Evolutionary conservation across 306 rosid species (phyloP), one percentile per base, ranked within the genome.

Genomic region (Elaeagnus macrophylla): DNA sequence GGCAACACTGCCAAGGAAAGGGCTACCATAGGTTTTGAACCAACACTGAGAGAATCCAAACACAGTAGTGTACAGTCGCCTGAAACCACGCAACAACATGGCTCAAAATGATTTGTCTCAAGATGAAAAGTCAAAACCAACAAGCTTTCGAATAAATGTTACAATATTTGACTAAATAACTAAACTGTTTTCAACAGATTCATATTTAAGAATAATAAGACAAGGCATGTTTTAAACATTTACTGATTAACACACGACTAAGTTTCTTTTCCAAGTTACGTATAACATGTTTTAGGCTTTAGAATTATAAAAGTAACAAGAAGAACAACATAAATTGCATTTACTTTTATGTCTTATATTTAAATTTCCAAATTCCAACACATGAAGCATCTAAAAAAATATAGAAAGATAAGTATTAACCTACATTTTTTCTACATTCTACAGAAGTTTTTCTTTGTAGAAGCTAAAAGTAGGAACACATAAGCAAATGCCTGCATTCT

Each of bases 21-120:
- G 10, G 96, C 85, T 44, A 84, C 96, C 95, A 87, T 84, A 48
- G 94, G 76, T 75, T 84, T 91, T 45, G 81, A 59, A 68, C 96
- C 94, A 75, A 87, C 73, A 56, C 72, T 57, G 51, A 91, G 75
- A 52, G 85, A 75, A 60, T 91, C 94, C 69, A 87, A 61, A 50
- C 74, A 71, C 25, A 69, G 56, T 62, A 91, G 48, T 61, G 75
- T 67, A 68, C 95, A 82, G 70, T 78, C 89, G 57, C 89, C 99
- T 91, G 65, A 68, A 75, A 78, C 20, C 51, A 65, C 9, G 54
- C 54, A 54, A 46, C 39, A 57, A 38, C 51, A 16, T 41, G 48
- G 35, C 56, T 51, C 48, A 13, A 7, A 51, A 19, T 37, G 39
- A n/a, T 19, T 57, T 15, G 11, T 6, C 37, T 16, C 54, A 41